phyloP scores from a whole-genome alignment of 768 basidiomycete species.

The Lyophyllum shimeji region DNA sequence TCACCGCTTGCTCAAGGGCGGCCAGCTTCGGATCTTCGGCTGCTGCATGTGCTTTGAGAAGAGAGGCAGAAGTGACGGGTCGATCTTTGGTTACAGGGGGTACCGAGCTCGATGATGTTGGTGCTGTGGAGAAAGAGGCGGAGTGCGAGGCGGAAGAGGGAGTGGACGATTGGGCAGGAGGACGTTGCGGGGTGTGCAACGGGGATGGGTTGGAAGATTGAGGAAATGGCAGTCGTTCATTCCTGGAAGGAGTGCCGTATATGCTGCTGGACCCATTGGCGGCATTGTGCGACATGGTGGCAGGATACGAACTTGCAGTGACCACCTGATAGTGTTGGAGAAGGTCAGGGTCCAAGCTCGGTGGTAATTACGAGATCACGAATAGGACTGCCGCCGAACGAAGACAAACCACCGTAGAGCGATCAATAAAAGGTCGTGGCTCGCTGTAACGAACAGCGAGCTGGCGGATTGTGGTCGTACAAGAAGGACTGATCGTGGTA shows the following conservation, averaged over 20 bases:
- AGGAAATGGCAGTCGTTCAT: constrained; percentile 36
- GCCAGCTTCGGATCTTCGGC: constrained; percentile 55
- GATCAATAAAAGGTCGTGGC: background rate
- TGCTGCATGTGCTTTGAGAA: constrained; percentile 54
- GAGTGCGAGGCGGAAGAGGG: constrained; percentile 14
- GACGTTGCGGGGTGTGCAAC: constrained; percentile 23
- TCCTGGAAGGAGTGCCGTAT: constrained; percentile 30
- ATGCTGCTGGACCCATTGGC: constrained; percentile 17
- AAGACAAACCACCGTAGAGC: background rate
- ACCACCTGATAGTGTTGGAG: constrained; percentile 10
- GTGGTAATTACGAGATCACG: constrained; percentile 9
- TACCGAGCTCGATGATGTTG: constrained; percentile 8
- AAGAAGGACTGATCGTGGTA: constrained; percentile 13
- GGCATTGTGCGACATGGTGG: constrained; percentile 19
- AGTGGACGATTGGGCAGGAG: constrained; percentile 6
- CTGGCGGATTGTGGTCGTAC: constrained; percentile 7
- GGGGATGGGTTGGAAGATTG: constrained; percentile 33
- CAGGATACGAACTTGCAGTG: constrained; percentile 3
- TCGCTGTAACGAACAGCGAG: constrained; percentile 10
- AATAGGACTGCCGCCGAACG: background rate
- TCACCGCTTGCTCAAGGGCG: constrained; percentile 76
- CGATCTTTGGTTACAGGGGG: constrained; percentile 18
- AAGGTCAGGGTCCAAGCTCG: constrained; percentile 11
- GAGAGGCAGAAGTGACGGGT: constrained; percentile 23
- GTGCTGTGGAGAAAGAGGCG: constrained; percentile 14